Base-by-base conservation (phyloP, 2,329 filamentous ascomycete species). In the Talaromyces sp. region DNA sequence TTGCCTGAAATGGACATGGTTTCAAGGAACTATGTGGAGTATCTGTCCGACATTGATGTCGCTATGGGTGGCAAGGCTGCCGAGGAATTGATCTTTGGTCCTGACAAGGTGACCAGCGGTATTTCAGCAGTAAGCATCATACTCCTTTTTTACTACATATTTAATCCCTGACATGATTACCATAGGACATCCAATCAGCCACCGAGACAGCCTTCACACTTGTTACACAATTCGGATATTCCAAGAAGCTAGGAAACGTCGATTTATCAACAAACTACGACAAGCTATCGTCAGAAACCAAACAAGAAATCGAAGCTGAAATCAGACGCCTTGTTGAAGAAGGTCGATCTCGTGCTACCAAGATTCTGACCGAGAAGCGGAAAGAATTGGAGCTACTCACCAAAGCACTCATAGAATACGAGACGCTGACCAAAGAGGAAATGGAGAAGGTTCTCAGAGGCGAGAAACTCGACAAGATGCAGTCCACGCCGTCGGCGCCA, bases 1-100 rank as follows among this genome's bases (percentile, higher is more conserved):
- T 84, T 99, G 27, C 93, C 93, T 0, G 90, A 95, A 74, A 93
- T 96, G 84, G 93, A 97, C 80, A 93, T 93, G 78, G 93, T 97
- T 73, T 95, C 92, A 13, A 88, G 88, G 78, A 90, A 90, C n/a
- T 92, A 93, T 71, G 87, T 87, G 63, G 91, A 99, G 74, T 93
- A 93, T 71, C 82, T 93, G 70, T 89, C 91, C 39, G 83, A 87
- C 61, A 92, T 97, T 66, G 92, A 93, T 72, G 87, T 93, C 27
- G 85, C 86, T 43, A 89, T 97, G 81, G 93, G 92, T 70, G 93
- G 93, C 63, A 95, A 94, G 78, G 91, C 93, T 69, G 93, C 82
- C 0, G 93, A 97, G 76, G 93, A 98, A 79, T 86, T 99, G 69
- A 88, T 95, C 61, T 99, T 93, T 73, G 95, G 95, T 33, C 83